A percentile compares a stretch with the other conserved stretches of the same genome.
Conservation (phyloP, 2,329 filamentous ascomycete genomes). For the Blastomyces silverae region DNA sequence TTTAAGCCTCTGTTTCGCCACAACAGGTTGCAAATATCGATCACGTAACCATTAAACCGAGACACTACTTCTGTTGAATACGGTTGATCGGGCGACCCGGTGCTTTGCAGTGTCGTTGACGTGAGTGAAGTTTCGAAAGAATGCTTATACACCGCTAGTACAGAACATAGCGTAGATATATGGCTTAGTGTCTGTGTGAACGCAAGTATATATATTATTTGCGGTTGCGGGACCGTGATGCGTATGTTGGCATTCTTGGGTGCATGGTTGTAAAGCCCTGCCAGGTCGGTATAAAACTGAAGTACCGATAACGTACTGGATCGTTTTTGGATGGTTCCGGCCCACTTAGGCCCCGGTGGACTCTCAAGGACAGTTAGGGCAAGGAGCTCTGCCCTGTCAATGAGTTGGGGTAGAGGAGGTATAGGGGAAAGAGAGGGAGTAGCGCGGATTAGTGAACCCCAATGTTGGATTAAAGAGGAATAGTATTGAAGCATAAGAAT, state of each 20-base stretch:
- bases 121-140: conserved; percentile 60
- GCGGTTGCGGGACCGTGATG: conserved; percentile 60
- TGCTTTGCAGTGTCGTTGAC: conserved; percentile 34
- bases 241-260: conserved; percentile 51
- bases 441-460: conserved; percentile 35
- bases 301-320: conserved; percentile 50
- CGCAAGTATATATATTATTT: conserved; percentile 63
- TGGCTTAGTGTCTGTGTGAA: conserved; percentile 59
- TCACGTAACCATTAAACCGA: conserved; percentile 73
- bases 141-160: conserved; percentile 66
- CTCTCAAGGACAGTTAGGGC: conserved; percentile 54
- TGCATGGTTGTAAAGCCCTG: conserved; percentile 50
- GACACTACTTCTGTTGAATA: conserved; percentile 58
- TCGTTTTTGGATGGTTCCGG: conserved; percentile 18
- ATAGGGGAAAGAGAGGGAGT: conserved; percentile 19
- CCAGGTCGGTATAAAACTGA: conserved; percentile 62
- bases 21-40: conserved; percentile 78
- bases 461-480: conserved; percentile 56
- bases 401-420: conserved; percentile 36
- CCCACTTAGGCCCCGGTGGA: conserved; percentile 33
- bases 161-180: conserved; percentile 61
- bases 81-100: conserved; percentile 29
- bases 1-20: conserved; percentile 71
- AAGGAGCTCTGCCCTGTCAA: conserved; percentile 49
- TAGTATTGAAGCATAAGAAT: conserved; percentile 60